Evolutionary conservation across 2,329 filamentous ascomycete species (phyloP).

Genomic region (Dothiorella sarmentorum): DNA sequence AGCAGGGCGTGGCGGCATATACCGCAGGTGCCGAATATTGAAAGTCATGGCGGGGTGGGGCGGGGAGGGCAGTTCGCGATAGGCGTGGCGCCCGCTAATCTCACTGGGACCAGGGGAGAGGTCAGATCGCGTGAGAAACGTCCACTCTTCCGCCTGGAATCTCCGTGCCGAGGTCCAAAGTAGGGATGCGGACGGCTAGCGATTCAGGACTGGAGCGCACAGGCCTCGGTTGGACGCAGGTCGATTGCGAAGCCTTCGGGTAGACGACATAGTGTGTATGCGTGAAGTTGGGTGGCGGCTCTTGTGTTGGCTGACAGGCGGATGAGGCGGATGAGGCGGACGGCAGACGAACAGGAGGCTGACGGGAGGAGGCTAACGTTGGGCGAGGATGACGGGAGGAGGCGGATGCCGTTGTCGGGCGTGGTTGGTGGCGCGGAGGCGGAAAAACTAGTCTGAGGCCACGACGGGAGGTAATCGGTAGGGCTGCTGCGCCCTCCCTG

Average conservation of each 20-base stretch:
- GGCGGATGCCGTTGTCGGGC: background rate
- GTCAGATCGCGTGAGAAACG: background rate
- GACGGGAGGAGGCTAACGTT: background rate
- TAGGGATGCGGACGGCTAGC: background rate
- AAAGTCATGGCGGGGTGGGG: conserved; percentile 7
- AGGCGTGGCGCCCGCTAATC: conserved; percentile 8
- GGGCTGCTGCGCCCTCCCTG: too few species aligned
- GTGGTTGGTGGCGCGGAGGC: background rate
- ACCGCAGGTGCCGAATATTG: background rate
- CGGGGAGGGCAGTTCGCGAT: conserved; percentile 2
- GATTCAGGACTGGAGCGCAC: background rate
- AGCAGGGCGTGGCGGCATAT: background rate
- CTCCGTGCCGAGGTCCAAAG: background rate
- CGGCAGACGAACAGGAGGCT: background rate
- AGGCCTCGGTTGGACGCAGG: too few species aligned
- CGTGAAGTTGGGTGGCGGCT: too few species aligned
- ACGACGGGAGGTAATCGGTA: background rate
- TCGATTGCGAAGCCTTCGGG: too few species aligned
- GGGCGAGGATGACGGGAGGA: background rate
- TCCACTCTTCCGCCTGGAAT: background rate
- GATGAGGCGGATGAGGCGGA: background rate
- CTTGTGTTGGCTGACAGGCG: too few species aligned
- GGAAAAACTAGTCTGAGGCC: too few species aligned
- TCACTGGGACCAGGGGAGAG: background rate
- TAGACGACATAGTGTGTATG: too few species aligned